A percentile compares a stretch with the other conserved stretches of the same genome.
These are phyloP conservation scores for Phylloboletellus chloephorus DNA, from an alignment of 1,284 basidiomycete species.

Conservation along the genomic window DNA sequence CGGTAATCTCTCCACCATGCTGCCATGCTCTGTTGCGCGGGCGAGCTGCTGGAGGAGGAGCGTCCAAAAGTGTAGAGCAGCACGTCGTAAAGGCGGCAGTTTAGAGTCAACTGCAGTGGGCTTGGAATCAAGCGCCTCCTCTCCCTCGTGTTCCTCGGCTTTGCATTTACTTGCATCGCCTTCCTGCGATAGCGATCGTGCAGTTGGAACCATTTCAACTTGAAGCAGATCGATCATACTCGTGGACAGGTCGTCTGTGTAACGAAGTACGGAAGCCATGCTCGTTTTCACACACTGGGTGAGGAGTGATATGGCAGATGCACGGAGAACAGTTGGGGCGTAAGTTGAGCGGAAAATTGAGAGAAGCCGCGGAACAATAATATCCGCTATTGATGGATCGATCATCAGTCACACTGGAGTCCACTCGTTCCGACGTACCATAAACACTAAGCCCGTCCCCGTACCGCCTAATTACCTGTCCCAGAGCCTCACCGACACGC, in stretches of 20 bases:
- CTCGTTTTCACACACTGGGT: slow-evolving; percentile 66
- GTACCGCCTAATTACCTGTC: slow-evolving; percentile 70
- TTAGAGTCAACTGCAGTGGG: slow-evolving; percentile 54
- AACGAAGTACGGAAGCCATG: slow-evolving; percentile 57
- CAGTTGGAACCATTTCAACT: slow-evolving; percentile 52
- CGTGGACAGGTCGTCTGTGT: slow-evolving; percentile 54
- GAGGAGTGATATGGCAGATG: slow-evolving; percentile 80
- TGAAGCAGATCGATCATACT: slow-evolving; percentile 78
- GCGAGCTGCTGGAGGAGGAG: slow-evolving; percentile 55
- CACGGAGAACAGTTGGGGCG: slow-evolving; percentile 69
- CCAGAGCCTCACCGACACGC: slow-evolving; percentile 86
- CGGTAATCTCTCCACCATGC: slow-evolving; percentile 28
- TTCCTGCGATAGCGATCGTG: slow-evolving; percentile 10
- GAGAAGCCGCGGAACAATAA: slow-evolving; percentile 69
- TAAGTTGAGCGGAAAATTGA: slow-evolving; percentile 51
- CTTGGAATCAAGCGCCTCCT: slow-evolving; percentile 39
- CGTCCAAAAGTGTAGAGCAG: slow-evolving; percentile 75
- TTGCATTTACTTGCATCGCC: slow-evolving; percentile 16
- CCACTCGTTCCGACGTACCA: slow-evolving; percentile 43
- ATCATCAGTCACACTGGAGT: slow-evolving; percentile 1
- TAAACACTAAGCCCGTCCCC: slow-evolving; percentile 67
- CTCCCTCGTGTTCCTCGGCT: slow-evolving; percentile 11
- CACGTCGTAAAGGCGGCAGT: slow-evolving; percentile 75
- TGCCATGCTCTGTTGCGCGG: slow-evolving; percentile 41
- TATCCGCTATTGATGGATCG: slow-evolving; percentile 44